A percentile compares a stretch with the other conserved stretches of the same genome.
Evolutionary conservation across 768 basidiomycete species (phyloP).

Genomic region (Nidularia sp.): DNA sequence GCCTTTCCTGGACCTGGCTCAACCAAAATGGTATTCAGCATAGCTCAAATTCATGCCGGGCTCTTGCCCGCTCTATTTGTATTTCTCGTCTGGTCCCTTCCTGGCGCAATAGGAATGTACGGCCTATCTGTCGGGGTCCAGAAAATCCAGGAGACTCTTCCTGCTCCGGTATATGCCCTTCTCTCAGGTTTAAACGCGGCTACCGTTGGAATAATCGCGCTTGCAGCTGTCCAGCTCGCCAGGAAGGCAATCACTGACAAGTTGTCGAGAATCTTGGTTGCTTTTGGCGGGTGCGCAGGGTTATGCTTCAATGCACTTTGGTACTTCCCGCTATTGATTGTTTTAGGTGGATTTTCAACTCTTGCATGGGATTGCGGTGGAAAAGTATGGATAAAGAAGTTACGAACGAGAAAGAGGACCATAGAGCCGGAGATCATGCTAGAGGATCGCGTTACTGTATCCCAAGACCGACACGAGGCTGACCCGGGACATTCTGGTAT

Average conservation of each 20-base stretch:
- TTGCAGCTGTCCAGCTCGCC: slow-evolving; percentile 45
- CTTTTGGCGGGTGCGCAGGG: slow-evolving; percentile 39
- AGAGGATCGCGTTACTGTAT: background rate
- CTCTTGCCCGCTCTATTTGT: slow-evolving; percentile 33
- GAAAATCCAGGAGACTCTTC: slow-evolving; percentile 35
- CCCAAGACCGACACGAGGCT: background rate
- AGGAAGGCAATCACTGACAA: slow-evolving; percentile 41
- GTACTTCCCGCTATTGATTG: slow-evolving; percentile 46
- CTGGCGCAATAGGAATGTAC: slow-evolving; percentile 45
- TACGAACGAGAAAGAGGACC: slow-evolving; percentile 3
- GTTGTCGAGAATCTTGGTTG: slow-evolving; percentile 35
- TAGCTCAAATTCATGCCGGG: slow-evolving; percentile 38
- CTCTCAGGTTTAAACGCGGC: slow-evolving; percentile 52
- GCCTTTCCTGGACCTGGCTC: slow-evolving; percentile 46
- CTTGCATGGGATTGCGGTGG: slow-evolving; percentile 33
- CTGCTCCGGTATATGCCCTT: slow-evolving; percentile 41
- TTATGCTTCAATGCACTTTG: slow-evolving; percentile 48
- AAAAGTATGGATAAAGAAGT: slow-evolving; percentile 10
- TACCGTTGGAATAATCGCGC: slow-evolving; percentile 48
- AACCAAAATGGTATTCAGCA: slow-evolving; percentile 45
- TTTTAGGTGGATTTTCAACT: slow-evolving; percentile 31
- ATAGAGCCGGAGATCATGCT: background rate
- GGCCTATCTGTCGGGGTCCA: slow-evolving; percentile 38
- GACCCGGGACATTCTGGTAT: no score
- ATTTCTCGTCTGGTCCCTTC: slow-evolving; percentile 42